Percentiles rank a stretch among this genome's conserved stretches.
Conservation (phyloP, 345 rosid species). For the Pelargonium nanum region DNA sequence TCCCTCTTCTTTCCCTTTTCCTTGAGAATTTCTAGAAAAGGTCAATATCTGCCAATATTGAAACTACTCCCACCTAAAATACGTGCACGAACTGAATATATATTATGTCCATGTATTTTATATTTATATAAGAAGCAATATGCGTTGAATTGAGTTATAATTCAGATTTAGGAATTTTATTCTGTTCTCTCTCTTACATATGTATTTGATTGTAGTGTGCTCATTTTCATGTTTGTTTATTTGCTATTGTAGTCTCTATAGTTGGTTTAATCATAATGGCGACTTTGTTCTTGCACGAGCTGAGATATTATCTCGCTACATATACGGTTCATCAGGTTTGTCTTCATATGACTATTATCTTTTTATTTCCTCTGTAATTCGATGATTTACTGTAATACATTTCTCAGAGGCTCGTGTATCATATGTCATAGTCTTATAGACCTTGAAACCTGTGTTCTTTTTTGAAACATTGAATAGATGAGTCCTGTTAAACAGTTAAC, state of each 20-base stretch:
- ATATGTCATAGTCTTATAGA: background rate
- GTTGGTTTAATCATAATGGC: slow-evolving; percentile 80
- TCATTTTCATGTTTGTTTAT: slow-evolving; percentile 1
- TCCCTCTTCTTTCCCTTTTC: background rate
- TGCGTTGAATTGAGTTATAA: too few relatives aligned
- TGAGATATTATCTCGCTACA: slow-evolving; percentile 63
- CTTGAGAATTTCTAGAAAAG: background rate
- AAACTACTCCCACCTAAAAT: background rate
- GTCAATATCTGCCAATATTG: background rate
- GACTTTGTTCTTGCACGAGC: slow-evolving; percentile 81
- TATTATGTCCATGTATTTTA: too few relatives aligned
- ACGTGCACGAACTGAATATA: background rate
- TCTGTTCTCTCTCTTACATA: background rate
- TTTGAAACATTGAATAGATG: background rate
- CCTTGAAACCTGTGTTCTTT: background rate
- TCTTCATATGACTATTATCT: background rate
- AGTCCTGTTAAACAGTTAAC: background rate
- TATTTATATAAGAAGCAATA: too few relatives aligned
- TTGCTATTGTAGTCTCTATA: slow-evolving; percentile 53
- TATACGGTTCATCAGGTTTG: slow-evolving; percentile 86
- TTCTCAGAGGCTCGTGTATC: background rate
- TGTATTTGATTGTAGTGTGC: background rate
- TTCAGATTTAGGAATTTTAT: background rate
- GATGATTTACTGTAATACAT: background rate
- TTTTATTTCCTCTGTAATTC: background rate